Evolutionary conservation across 768 basidiomycete species (phyloP).

Genomic region (Mycena crocata): DNA sequence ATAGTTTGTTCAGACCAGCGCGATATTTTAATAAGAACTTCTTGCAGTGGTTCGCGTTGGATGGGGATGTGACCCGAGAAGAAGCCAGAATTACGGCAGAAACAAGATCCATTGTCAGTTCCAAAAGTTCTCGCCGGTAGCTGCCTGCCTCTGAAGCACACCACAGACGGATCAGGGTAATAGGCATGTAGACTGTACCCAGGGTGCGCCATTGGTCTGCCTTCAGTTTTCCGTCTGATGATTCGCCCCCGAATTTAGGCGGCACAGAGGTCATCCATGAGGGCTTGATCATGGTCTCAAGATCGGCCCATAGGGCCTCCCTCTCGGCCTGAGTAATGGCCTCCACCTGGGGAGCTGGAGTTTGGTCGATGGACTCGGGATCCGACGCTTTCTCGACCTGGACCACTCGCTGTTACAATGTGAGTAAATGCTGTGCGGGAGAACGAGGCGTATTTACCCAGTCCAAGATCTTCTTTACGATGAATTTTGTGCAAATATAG

Average conservation of each 20-base stretch:
- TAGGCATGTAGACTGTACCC: conserved; percentile 40
- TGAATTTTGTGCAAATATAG: too few species aligned
- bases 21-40: conserved; percentile 29
- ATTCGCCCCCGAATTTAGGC: conserved; percentile 6
- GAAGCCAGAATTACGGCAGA: conserved; percentile 40
- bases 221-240: conserved; percentile 42
- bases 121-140: conserved; percentile 30
- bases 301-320: conserved; percentile 10
- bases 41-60: neutral
- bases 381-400: too few species aligned
- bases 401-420: too few species aligned
- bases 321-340: neutral
- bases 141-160: conserved; percentile 1
- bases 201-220: conserved; percentile 47
- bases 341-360: neutral
- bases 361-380: too few species aligned
- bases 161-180: conserved; percentile 46
- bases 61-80: conserved; percentile 32
- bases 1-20: conserved; percentile 30
- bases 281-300: conserved; percentile 9
- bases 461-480: too few species aligned
- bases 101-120: conserved; percentile 45
- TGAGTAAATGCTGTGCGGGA: too few species aligned
- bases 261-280: conserved; percentile 25
- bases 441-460: too few species aligned